phyloP scores from a whole-genome alignment of 2,329 filamentous ascomycete genomes.

The Coniochaeta ligniaria region DNA sequence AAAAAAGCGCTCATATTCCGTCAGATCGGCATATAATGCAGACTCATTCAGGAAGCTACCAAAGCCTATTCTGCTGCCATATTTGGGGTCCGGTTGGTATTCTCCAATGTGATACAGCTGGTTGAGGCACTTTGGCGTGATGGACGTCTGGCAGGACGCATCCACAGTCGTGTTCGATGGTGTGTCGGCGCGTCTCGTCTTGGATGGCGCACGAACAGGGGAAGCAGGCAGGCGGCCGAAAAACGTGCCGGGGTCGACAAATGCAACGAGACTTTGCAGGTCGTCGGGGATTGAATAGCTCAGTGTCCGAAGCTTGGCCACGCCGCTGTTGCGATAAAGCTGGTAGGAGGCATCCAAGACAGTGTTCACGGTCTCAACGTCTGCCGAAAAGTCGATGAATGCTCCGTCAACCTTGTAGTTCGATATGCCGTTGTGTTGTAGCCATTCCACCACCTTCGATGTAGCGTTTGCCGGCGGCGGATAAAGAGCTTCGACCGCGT shows the following conservation, averaged over 20 bases:
- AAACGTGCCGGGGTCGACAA: slow-evolving; percentile 3
- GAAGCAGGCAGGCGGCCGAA: neutral
- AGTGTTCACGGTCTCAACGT: slow-evolving; percentile 1
- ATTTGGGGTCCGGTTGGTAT: slow-evolving; percentile 30
- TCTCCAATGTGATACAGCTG: slow-evolving; percentile 35
- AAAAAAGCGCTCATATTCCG: slow-evolving; percentile 5
- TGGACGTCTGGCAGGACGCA: slow-evolving; percentile 17
- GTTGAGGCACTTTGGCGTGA: slow-evolving; percentile 35
- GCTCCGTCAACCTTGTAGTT: slow-evolving; percentile 1
- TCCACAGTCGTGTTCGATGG: slow-evolving; percentile 7
- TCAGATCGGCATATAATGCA: slow-evolving; percentile 18
- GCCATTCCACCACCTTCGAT: slow-evolving; percentile 1
- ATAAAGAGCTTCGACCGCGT: neutral
- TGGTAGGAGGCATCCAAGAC: slow-evolving; percentile 2
- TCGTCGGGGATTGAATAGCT: slow-evolving; percentile 4
- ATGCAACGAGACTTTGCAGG: neutral
- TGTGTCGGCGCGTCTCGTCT: neutral
- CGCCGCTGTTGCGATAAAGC: slow-evolving; percentile 1
- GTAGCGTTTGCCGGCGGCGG: neutral
- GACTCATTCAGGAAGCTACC: slow-evolving; percentile 38
- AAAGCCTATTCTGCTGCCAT: slow-evolving; percentile 36
- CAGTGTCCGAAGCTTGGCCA: slow-evolving; percentile 4
- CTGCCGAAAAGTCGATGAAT: slow-evolving; percentile 3
- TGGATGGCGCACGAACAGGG: neutral
- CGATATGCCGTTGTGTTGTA: neutral